Base-by-base conservation (phyloP, 129 eudicot species). In the Deinandra increscens region DNA sequence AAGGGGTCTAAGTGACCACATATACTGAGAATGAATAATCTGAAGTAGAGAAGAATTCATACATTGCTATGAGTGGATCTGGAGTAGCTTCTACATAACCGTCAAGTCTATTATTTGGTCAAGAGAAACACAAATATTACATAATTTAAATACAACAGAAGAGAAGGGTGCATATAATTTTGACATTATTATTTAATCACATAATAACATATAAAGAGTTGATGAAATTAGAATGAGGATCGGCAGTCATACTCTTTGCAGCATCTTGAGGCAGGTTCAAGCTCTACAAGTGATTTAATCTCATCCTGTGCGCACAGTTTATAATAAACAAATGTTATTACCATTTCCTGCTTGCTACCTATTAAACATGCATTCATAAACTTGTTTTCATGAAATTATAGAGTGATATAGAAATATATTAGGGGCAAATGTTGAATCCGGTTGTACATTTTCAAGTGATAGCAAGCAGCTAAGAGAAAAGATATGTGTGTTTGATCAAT, bases 201-300 rank as follows among this genome's bases (percentile, higher is more conserved):
- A 31, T 43, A 36, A n/a, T n/a, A n/a, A n/a, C 3, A 26, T 9
- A 43, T 59, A 43, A 31, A n/a, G 23, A 60, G 45, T 38, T 29
- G 15, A 53, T 23, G 37, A 60, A 43, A n/a, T n/a, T n/a, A 46
- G 70, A 45, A 38, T 60, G 46, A 61, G 51, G 76, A 61, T 69
- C 7, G 1, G 11, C 81, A 42, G 69, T 7, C 81, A 42, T 77
- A 77, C 76, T 77, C 81, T 77, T 77, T 77, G 76, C 81, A 77
- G 66, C 76, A 77, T 70, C 60, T 77, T 70, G 76, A 77, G 29
- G 81, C 76, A 70, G 69, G 71, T 77, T 77, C 71, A 9, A 41
- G 66, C 70, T 77, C 81, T 18, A 58, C 81, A 60, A 77, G 81
- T 69, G 81, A 77, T 77, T 77, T 77, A 5, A 77, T 69, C 81